Evolutionary conservation across 768 basidiomycete genomes (phyloP).

Genomic region (Trametes coccinea): DNA sequence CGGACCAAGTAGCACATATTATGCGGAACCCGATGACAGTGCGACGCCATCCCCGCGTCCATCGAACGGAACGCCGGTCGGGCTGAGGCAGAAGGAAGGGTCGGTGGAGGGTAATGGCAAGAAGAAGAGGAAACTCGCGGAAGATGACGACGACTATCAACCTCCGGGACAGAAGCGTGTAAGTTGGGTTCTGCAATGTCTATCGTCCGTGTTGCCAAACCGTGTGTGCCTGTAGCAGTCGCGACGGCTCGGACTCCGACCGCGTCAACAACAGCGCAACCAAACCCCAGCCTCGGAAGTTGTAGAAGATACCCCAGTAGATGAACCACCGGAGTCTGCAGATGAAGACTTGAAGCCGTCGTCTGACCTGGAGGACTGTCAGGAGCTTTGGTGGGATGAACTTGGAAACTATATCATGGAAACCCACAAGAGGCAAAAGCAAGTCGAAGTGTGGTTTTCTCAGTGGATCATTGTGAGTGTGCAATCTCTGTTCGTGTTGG

Average conservation of each 20-base stretch:
- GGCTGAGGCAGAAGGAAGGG: slow-evolving; percentile 15
- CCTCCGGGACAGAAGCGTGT: slow-evolving; percentile 57
- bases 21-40: slow-evolving; percentile 34
- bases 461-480: slow-evolving; percentile 58
- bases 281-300: slow-evolving; percentile 28
- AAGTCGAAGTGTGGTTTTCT: slow-evolving; percentile 75
- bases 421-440: slow-evolving; percentile 70
- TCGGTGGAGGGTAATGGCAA: slow-evolving; percentile 27
- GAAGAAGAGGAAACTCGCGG: slow-evolving; percentile 52
- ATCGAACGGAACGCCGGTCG: slow-evolving; percentile 25
- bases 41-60: slow-evolving; percentile 31
- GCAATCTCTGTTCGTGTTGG: too few relatives aligned
- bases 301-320: slow-evolving; percentile 27
- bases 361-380: slow-evolving; percentile 81
- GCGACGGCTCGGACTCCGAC: slow-evolving; percentile 41
- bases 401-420: slow-evolving; percentile 69
- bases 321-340: slow-evolving; percentile 34
- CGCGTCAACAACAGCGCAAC: slow-evolving; percentile 29
- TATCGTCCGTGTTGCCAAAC: neutral
- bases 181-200: slow-evolving; percentile 34
- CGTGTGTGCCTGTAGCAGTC: slow-evolving; percentile 22
- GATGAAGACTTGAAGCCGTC: slow-evolving; percentile 53
- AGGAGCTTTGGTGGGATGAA: slow-evolving; percentile 74
- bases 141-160: slow-evolving; percentile 59
- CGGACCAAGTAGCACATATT: slow-evolving; percentile 39